These are phyloP conservation scores for Vigna unguiculata DNA, from an alignment of 306 rosid species.

Conservation along the genomic window DNA sequence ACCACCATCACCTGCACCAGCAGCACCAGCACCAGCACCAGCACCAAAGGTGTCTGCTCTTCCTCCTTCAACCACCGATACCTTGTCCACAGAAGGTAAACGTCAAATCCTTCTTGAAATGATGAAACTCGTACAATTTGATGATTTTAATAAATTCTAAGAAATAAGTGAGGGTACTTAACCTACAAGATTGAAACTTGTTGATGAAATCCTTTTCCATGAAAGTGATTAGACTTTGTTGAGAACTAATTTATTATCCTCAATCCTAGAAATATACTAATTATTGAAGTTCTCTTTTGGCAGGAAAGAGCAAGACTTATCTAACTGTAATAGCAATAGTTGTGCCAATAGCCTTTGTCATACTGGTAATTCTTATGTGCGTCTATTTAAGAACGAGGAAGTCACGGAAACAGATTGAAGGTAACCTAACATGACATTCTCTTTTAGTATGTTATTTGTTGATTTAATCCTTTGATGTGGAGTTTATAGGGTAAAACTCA, in stretches of 20 bases:
- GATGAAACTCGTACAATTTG: no score
- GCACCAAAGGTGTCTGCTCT: not conserved
- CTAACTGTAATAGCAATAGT: slow-evolving; percentile 30
- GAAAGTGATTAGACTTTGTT: slow-evolving; percentile 2
- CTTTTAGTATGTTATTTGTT: not conserved
- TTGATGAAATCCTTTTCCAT: not conserved
- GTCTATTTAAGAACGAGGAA: slow-evolving; percentile 47
- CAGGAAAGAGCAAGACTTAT: slow-evolving; percentile 49
- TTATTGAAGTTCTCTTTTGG: slow-evolving; percentile 13
- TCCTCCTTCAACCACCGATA: not conserved
- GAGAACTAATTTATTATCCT: not conserved
- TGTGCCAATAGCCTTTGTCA: slow-evolving; percentile 41
- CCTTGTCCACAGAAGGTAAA: slow-evolving; percentile 31
- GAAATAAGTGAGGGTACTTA: no score
- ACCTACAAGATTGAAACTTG: not conserved
- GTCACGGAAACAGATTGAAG: not conserved
- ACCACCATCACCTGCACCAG: not conserved
- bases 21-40: not conserved
- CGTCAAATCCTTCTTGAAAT: slow-evolving; percentile 5
- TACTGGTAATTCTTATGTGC: slow-evolving; percentile 36
- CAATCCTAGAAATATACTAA: not conserved
- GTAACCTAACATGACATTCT: slow-evolving; percentile 18
- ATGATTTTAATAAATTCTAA: no score
- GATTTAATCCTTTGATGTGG: not conserved
- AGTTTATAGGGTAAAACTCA: not conserved